These are phyloP conservation scores for Phytophthora sp. DNA, from an alignment of 352 stramenopile genomes.

Conservation along the genomic window DNA sequence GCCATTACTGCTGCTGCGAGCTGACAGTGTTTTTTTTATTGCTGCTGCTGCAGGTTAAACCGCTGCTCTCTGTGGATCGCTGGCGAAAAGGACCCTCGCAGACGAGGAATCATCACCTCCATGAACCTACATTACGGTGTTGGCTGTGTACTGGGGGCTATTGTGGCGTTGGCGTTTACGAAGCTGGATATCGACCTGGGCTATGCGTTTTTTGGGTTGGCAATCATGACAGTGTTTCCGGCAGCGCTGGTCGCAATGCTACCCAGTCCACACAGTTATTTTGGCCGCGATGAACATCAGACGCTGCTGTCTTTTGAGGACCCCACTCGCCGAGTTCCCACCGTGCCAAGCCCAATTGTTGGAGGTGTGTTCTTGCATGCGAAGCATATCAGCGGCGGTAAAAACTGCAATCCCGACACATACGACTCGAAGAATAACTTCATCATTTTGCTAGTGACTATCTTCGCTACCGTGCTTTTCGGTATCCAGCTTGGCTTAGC, in stretches of 20 bases:
- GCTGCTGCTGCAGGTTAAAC: constrained; percentile 48
- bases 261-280: constrained; percentile 47
- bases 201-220: constrained; percentile 67
- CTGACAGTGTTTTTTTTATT: constrained; percentile 1
- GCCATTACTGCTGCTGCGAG: background rate
- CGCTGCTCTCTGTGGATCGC: constrained; percentile 74
- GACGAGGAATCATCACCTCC: constrained; percentile 73
- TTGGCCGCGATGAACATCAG: constrained; percentile 66
- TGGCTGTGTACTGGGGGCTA: constrained; percentile 59
- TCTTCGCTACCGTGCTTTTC: constrained; percentile 78
- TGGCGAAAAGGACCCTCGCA: constrained; percentile 69
- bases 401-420: constrained; percentile 81
- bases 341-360: constrained; percentile 79
- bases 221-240: constrained; percentile 50
- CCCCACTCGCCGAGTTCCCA: constrained; percentile 74
- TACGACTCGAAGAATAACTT: constrained; percentile 87
- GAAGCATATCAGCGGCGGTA: constrained; percentile 70
- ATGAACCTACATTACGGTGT: constrained; percentile 79
- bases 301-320: constrained; percentile 74
- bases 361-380: constrained; percentile 85
- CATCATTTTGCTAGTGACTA: constrained; percentile 85
- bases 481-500: constrained; percentile 77
- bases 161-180: constrained; percentile 54
- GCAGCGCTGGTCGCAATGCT: constrained; percentile 45
- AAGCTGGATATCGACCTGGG: constrained; percentile 55